Evolutionary conservation across 78 protist genomes (phyloP), one percentile per base, ranked within the genome.

Genomic region (Andalucia godoyi): DNA sequence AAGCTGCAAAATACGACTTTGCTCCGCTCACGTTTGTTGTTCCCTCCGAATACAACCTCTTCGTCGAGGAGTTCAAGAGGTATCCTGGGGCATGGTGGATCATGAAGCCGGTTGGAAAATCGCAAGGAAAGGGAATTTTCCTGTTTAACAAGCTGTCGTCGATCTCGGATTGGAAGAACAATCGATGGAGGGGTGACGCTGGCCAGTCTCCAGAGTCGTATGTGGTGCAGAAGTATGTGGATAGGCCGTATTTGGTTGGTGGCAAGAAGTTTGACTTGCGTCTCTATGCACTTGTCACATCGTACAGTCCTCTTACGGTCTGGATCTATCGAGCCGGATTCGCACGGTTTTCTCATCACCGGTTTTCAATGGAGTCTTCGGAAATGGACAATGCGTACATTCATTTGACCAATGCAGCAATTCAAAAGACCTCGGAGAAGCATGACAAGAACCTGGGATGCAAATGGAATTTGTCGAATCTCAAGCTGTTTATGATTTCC

Each of bases 61-160:
- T 77, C 43, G 74, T 43, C 0, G 92, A 80, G 42, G 87, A 68
- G 53, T 87, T 65, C 60, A 79, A 68, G 66, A 6, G 47, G 25
- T 51, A 57, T 23, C 58, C 41, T 27, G 73, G 50, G 45, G 47
- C 46, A 0, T 46, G 34, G 0, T 84, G 86, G 86, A 84, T 84
- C 40, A 75, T 75, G 81, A 84, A 84, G 70, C 88, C 86, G 9
- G 39, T 66, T 2, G 94, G 86, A 1, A 66, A 39, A 21, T 75
- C 89, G 2, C 86, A 79, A 27, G 94, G 94, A 32, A 65, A 74
- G 40, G 95, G 96, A 21, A 90, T 90, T 25, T 90, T 90, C 65
- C 74, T 90, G 21, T 69, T 90, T 68, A 61, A 77, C 39, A 84
- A 83, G 62, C 75, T 86, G 32, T 36, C 51, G 15, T 83, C 86